phyloP scores from a whole-genome alignment of 75 land plant species.

The Larix kaempferi region DNA sequence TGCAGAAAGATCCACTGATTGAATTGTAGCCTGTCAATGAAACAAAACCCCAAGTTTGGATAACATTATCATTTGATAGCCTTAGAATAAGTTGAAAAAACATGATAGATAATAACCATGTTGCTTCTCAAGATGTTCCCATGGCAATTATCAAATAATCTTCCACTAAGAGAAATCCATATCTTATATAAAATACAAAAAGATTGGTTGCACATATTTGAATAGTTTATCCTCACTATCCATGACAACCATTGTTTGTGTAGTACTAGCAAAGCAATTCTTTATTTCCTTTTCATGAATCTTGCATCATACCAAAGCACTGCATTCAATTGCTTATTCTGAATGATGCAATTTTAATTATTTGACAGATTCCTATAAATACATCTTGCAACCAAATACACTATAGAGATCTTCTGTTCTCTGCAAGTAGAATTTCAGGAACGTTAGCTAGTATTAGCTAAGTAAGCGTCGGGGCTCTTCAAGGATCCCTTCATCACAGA shows the following conservation, averaged over 20 bases:
- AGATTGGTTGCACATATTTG: not conserved
- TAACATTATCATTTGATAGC: not conserved
- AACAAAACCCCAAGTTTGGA: not conserved
- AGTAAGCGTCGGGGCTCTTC: too few relatives aligned
- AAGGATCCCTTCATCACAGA: too few relatives aligned
- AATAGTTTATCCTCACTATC: not conserved
- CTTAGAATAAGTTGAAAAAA: not conserved
- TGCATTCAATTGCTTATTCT: not conserved
- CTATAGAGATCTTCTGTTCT: too few relatives aligned
- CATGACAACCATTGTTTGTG: not conserved
- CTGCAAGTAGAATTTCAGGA: too few relatives aligned
- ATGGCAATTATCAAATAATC: not conserved
- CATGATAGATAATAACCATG: not conserved
- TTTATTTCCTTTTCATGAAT: not conserved
- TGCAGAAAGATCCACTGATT: slow-evolving; percentile 57
- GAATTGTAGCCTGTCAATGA: slow-evolving; percentile 39
- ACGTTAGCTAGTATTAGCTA: too few relatives aligned
- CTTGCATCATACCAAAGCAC: not conserved
- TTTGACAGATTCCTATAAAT: not conserved
- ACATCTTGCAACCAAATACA: not conserved
- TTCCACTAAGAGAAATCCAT: not conserved
- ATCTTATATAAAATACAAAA: not conserved
- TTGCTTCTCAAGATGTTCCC: not conserved
- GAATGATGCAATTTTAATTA: too few relatives aligned
- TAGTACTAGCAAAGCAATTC: not conserved